Percentiles rank a stretch among this genome's conserved stretches.
These are phyloP conservation scores for Apocynum venetum DNA, from an alignment of 257 asterid genomes.

Conservation along the genomic window DNA sequence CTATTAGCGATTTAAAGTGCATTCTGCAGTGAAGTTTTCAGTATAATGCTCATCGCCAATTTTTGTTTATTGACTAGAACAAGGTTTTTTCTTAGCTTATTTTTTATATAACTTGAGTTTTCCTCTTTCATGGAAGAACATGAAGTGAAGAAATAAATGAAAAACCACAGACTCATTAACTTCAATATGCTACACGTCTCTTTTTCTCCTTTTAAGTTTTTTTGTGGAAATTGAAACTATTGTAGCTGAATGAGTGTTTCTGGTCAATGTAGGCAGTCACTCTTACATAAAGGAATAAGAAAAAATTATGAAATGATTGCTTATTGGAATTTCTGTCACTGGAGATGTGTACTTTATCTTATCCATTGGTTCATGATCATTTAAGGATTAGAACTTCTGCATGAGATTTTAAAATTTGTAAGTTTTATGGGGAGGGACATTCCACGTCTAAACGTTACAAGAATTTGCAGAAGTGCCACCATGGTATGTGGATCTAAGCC, in stretches of 20 bases:
- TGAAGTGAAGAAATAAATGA: neutral
- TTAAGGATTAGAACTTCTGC: neutral
- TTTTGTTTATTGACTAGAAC: neutral
- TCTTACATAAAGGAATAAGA: neutral
- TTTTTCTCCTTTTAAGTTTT: neutral
- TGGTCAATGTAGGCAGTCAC: neutral
- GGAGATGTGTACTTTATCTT: neutral
- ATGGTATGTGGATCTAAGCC: neutral
- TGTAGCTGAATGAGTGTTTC: no score
- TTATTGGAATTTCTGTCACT: neutral
- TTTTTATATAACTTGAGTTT: neutral
- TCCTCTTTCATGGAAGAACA: neutral
- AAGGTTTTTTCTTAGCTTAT: neutral
- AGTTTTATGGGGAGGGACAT: neutral
- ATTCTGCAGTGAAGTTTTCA: neutral
- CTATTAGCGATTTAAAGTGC: neutral
- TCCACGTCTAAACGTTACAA: no score
- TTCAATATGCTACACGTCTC: no score
- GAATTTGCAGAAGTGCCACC: neutral
- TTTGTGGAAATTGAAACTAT: neutral
- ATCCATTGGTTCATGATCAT: neutral
- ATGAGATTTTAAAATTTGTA: no score
- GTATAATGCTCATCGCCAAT: neutral
- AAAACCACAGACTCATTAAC: neutral
- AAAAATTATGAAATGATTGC: neutral